Percentiles rank a stretch among this genome's conserved stretches.
Conservation (phyloP, 441 rosid species). For the Kokia cookei region DNA sequence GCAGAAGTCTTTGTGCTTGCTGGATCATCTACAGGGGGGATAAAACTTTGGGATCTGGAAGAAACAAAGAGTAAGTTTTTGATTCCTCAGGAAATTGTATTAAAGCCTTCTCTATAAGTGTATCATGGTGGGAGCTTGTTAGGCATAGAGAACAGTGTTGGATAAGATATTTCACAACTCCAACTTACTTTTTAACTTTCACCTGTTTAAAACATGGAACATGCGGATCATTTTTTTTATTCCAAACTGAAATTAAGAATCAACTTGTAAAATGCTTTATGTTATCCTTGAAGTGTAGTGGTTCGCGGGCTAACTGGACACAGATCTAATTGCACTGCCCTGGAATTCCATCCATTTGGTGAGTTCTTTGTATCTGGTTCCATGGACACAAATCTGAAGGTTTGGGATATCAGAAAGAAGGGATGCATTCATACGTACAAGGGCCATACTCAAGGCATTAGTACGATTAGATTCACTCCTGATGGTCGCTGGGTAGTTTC, state of each 20-base stretch:
- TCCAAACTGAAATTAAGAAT: neutral
- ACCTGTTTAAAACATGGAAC: neutral
- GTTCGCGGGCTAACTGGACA: slow-evolving; percentile 93
- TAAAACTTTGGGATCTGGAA: slow-evolving; percentile 93
- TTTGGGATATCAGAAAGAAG: slow-evolving; percentile 95
- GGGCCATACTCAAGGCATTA: slow-evolving; percentile 78
- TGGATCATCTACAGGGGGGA: slow-evolving; percentile 84
- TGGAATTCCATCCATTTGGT: slow-evolving; percentile 96
- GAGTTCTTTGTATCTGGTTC: slow-evolving; percentile 96
- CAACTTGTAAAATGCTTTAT: slow-evolving; percentile 32
- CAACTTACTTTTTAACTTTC: neutral
- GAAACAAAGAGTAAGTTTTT: slow-evolving; percentile 81
- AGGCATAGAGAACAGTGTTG: slow-evolving; percentile 2
- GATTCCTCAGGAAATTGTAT: slow-evolving; percentile 6
- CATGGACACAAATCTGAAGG: slow-evolving; percentile 65
- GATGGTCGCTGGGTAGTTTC: slow-evolving; percentile 99
- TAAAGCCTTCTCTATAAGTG: neutral
- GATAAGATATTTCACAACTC: neutral
- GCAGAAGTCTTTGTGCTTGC: slow-evolving; percentile 77
- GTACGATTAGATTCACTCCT: slow-evolving; percentile 74
- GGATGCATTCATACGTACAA: slow-evolving; percentile 92
- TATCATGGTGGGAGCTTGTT: neutral
- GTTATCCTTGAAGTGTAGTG: slow-evolving; percentile 89
- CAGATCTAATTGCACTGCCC: slow-evolving; percentile 73
- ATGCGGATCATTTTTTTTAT: neutral